These are phyloP conservation scores for Excoecaria agallocha DNA, from an alignment of 345 rosid species.

Conservation along the genomic window DNA sequence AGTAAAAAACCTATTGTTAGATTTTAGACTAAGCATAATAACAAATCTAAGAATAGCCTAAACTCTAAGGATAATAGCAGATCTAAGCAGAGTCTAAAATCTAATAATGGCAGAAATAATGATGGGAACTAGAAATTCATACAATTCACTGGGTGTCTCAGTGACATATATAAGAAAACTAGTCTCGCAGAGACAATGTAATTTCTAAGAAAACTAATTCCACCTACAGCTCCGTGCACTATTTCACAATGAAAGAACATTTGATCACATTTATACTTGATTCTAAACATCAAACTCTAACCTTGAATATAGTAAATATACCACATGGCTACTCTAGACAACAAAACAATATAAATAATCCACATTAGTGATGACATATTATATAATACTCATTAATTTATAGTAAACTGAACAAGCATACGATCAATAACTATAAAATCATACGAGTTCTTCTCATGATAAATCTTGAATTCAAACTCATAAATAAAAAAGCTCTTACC, in stretches of 20 bases:
- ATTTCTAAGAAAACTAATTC: not conserved
- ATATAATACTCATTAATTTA: not conserved
- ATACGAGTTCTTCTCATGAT: not conserved
- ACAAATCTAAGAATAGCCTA: no score
- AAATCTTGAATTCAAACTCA: not conserved
- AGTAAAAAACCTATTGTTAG: no score
- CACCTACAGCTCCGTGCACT: not conserved
- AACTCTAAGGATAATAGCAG: no score
- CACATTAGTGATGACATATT: not conserved
- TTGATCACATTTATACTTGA: not conserved
- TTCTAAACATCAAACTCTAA: not conserved
- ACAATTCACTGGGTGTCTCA: not conserved
- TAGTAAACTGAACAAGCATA: not conserved
- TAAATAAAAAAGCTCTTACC: constrained; percentile 37
- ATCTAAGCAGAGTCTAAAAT: not conserved
- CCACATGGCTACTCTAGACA: not conserved
- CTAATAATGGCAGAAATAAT: not conserved
- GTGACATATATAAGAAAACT: no score
- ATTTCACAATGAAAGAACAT: not conserved
- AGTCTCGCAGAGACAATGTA: no score
- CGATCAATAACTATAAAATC: not conserved
- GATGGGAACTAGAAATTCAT: not conserved
- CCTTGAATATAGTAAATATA: not conserved
- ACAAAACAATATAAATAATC: not conserved
- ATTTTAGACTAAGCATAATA: no score